Evolutionary conservation across 23 red algal species (phyloP).

Genomic region (Gracilaria domingensis): DNA sequence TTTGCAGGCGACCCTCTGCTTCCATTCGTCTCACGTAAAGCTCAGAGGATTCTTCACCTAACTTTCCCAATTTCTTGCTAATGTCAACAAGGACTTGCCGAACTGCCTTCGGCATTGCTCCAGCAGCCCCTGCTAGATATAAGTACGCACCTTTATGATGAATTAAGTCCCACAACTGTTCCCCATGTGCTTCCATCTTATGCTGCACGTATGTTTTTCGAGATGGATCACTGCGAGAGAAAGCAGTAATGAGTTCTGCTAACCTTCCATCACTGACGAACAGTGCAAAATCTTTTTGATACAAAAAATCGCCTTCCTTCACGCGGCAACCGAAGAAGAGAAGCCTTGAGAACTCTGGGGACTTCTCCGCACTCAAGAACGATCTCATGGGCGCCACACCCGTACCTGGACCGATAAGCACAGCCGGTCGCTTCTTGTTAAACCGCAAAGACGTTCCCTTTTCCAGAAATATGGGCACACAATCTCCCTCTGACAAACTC

Average conservation of each 20-base stretch:
- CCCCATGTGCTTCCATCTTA: slow-evolving; percentile 21
- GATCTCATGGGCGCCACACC: slow-evolving; percentile 92
- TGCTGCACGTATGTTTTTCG: slow-evolving; percentile 89
- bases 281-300: slow-evolving; percentile 59
- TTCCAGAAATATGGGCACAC: slow-evolving; percentile 73
- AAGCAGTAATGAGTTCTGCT: slow-evolving; percentile 57
- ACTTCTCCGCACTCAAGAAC: slow-evolving; percentile 26
- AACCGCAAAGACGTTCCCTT: slow-evolving; percentile 65
- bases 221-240: slow-evolving; percentile 64
- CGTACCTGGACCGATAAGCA: slow-evolving; percentile 91
- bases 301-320: slow-evolving; percentile 76
- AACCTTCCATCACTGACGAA: slow-evolving; percentile 18
- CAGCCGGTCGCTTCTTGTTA: slow-evolving; percentile 12
- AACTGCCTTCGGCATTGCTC: slow-evolving; percentile 81
- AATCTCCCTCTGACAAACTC: slow-evolving; percentile 38
- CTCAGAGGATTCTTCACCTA: slow-evolving; percentile 20
- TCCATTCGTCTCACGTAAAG: slow-evolving; percentile 68
- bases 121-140: slow-evolving; percentile 85
- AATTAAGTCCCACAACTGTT: slow-evolving; percentile 48
- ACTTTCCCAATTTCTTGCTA: not conserved
- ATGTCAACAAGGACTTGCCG: slow-evolving; percentile 56
- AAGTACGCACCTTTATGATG: slow-evolving; percentile 27
- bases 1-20: slow-evolving; percentile 70
- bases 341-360: not conserved
- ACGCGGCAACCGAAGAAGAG: slow-evolving; percentile 89